These are phyloP conservation scores for Neofusicoccum ribis DNA, from an alignment of 2,329 filamentous ascomycete genomes.

Conservation along the genomic window DNA sequence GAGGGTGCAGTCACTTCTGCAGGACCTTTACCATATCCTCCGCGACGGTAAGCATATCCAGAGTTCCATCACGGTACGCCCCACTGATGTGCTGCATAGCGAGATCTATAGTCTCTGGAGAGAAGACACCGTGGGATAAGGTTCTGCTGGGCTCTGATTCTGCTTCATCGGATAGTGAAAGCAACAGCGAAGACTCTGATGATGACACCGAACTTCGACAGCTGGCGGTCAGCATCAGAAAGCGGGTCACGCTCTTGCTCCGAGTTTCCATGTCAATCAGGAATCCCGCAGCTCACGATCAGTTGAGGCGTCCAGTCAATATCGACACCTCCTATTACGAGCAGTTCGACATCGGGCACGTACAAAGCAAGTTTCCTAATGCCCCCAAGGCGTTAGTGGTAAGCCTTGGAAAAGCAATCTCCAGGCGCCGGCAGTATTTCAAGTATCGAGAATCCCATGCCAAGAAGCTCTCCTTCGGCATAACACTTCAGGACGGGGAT, in stretches of 20 bases:
- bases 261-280: slow-evolving; percentile 34
- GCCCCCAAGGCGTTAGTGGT: slow-evolving; percentile 23
- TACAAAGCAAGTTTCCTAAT: slow-evolving; percentile 27
- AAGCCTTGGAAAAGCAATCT: slow-evolving; percentile 34
- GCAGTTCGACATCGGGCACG: slow-evolving; percentile 30
- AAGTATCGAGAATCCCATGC: slow-evolving; percentile 34
- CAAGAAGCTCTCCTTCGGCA: slow-evolving; percentile 29
- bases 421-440: slow-evolving; percentile 34
- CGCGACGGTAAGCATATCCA: no score
- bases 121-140: slow-evolving; percentile 27
- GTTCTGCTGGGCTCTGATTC: slow-evolving; percentile 20
- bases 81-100: neutral
- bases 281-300: slow-evolving; percentile 33
- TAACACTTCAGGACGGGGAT: neutral
- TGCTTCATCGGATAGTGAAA: slow-evolving; percentile 3
- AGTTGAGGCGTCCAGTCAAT: slow-evolving; percentile 26
- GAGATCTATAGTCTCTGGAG: slow-evolving; percentile 23
- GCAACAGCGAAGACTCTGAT: neutral
- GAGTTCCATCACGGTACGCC: no score
- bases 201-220: slow-evolving; percentile 29
- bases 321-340: slow-evolving; percentile 31
- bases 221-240: slow-evolving; percentile 24
- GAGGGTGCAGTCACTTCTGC: no score
- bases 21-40: no score
- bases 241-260: slow-evolving; percentile 33